Conservation (phyloP, 768 basidiomycete genomes). For the Podaxis sp. region DNA sequence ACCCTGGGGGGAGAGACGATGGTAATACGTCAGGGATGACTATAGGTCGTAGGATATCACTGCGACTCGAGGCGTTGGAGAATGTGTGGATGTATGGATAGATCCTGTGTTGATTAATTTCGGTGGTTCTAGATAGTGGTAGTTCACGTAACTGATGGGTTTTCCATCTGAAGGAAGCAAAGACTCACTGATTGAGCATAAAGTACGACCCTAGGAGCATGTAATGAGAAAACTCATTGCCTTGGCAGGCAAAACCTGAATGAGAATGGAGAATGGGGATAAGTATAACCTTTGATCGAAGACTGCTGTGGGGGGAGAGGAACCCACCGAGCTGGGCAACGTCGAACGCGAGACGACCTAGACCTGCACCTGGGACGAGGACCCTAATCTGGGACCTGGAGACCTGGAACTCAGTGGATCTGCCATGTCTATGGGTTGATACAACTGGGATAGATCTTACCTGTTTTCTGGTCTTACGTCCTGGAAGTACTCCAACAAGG, state of each 20-base stretch:
- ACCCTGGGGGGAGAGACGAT: constrained; percentile 56
- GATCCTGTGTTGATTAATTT: constrained; percentile 65
- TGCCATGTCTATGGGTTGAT: neutral
- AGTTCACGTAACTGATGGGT: neutral
- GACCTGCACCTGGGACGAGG: constrained; percentile 86
- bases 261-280: neutral
- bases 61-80: constrained; percentile 65
- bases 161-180: neutral
- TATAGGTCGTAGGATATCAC: constrained; percentile 62
- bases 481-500: constrained; percentile 60
- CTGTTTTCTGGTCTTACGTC: constrained; percentile 51
- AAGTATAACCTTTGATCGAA: neutral
- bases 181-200: constrained; percentile 74
- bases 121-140: constrained; percentile 48
- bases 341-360: constrained; percentile 87
- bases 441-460: constrained; percentile 25
- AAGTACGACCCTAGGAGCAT: constrained; percentile 90
- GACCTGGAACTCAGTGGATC: constrained; percentile 7
- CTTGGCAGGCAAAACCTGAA: constrained; percentile 85
- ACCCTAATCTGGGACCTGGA: constrained; percentile 57
- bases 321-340: constrained; percentile 70
- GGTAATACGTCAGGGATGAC: constrained; percentile 84
- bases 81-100: constrained; percentile 93
- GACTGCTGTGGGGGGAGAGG: neutral
- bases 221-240: constrained; percentile 94